Percentiles rank a stretch among this genome's conserved stretches.
phyloP scores from a whole-genome alignment of 1,284 basidiomycete species.

The Pyrrhoderma noxium region DNA sequence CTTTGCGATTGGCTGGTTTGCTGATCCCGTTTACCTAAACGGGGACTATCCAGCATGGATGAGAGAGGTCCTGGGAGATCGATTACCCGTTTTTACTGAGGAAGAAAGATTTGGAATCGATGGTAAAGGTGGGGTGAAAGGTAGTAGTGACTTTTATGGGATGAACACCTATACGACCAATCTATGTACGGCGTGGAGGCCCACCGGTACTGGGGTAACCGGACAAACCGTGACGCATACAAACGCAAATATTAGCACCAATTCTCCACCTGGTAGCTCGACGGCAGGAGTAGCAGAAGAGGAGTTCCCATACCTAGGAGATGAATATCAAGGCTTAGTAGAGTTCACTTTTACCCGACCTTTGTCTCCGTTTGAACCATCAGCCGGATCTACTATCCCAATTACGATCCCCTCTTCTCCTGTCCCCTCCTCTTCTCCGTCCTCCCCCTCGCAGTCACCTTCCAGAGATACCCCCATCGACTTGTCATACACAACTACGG shows the following conservation, averaged over 20 bases:
- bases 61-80: conserved; percentile 51
- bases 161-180: conserved; percentile 72
- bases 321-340: conserved; percentile 21
- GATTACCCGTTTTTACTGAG: conserved; percentile 57
- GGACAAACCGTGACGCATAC: no score
- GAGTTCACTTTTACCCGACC: no score
- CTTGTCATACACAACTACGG: conserved; percentile 42
- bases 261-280: no score
- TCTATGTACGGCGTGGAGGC: conserved; percentile 25
- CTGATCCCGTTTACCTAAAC: conserved; percentile 58
- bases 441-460: no score
- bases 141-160: conserved; percentile 65
- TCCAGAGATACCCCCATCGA: no score
- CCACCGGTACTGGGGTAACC: no score
- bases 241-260: no score
- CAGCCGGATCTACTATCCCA: no score
- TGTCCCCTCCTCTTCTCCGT: no score
- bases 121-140: conserved; percentile 30
- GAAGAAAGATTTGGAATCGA: conserved; percentile 37
- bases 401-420: no score
- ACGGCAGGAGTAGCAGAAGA: conserved; percentile 33
- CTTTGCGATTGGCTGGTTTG: conserved; percentile 59
- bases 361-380: no score
- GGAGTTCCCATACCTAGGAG: conserved; percentile 21
- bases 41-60: conserved; percentile 64